Base-by-base conservation (phyloP, 176 grass and related monocot species). In the Puccinellia tenuiflora region DNA sequence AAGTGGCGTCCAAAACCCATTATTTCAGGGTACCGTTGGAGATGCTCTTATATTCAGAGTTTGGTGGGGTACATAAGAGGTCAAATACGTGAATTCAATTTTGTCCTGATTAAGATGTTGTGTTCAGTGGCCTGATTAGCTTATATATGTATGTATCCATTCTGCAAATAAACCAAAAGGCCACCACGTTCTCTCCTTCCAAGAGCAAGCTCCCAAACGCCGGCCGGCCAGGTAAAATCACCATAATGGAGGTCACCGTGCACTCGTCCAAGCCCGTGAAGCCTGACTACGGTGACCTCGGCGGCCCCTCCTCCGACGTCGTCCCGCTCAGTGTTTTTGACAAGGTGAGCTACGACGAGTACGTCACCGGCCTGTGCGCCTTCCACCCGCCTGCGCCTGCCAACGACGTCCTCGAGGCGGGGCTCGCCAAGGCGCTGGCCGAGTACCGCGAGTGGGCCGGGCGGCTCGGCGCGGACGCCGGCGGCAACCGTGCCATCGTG, bases 381-480 rank as follows among this genome's bases (percentile, higher is more conserved):
- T 85, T 86, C 88, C 83, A 29, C 5, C 8, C 77, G 25, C 61
- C 82, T 0, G 9, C 13, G 2, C 83, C 83, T 11, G 21, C 47
- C 24, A 71, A 50, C 46, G 22, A 38, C 6, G 10, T 17, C 1
- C 65, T 76, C 17, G 69, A 59, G 68, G 31, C 16, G 0, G 64
- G 59, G 1, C 35, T 81, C 21, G 83, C 88, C 33, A 47, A 3
- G 45, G 62, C 65, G 60, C 68, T 90, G 34, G 63, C 38, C 7
- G 73, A 68, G 46, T 90, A 76, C 69, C 74, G 39, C 16, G 78
- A 86, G 51, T 90, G 59, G 77, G 72, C 68, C 0, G 88, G 83
- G 0, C 60, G 73, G 2, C 28, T 82, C 14, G 68, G 4, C 69
- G 35, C 1, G 1, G 64, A 34, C 6, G 75, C 16, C 55, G 6